Evolutionary conservation across 805 yeast genomes (phyloP).

Genomic region (Soucietia sequanensis): DNA sequence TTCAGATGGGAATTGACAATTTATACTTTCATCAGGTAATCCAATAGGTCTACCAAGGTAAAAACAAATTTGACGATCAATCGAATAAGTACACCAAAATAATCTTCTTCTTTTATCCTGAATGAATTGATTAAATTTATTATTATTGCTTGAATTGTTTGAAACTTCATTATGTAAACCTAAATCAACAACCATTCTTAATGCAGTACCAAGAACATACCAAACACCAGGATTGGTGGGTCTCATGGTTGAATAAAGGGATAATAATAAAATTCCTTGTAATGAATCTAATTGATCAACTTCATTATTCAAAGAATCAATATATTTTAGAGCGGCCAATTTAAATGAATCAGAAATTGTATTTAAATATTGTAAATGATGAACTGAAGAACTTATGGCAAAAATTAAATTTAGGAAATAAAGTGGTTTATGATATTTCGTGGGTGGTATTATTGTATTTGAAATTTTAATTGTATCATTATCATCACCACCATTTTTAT

Average conservation of each 20-base stretch:
- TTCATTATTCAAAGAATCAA: slow-evolving; percentile 56
- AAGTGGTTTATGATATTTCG: slow-evolving; percentile 49
- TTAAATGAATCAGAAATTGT: slow-evolving; percentile 69
- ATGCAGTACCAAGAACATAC: slow-evolving; percentile 80
- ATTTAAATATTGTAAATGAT: slow-evolving; percentile 64
- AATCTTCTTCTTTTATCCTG: slow-evolving; percentile 71
- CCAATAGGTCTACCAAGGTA: slow-evolving; percentile 88
- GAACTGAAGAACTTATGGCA: slow-evolving; percentile 77
- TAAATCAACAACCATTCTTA: slow-evolving; percentile 77
- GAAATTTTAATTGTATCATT: slow-evolving; percentile 34
- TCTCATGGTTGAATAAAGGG: slow-evolving; percentile 78
- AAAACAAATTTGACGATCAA: slow-evolving; percentile 84
- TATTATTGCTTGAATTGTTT: slow-evolving; percentile 10
- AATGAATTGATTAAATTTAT: slow-evolving; percentile 49
- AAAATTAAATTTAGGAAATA: slow-evolving; percentile 75
- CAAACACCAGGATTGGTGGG: slow-evolving; percentile 93
- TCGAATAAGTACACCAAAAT: slow-evolving; percentile 86
- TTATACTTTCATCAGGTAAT: slow-evolving; percentile 76
- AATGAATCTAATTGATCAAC: slow-evolving; percentile 66
- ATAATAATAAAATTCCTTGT: slow-evolving; percentile 67
- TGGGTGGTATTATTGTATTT: slow-evolving; percentile 44
- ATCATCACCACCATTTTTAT: slow-evolving; percentile 9
- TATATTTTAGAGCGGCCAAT: slow-evolving; percentile 58
- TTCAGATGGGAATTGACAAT: slow-evolving; percentile 68
- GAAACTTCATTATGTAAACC: slow-evolving; percentile 71